Evolutionary conservation across 257 asterid genomes (phyloP).

Genomic region (Echites panduratus): DNA sequence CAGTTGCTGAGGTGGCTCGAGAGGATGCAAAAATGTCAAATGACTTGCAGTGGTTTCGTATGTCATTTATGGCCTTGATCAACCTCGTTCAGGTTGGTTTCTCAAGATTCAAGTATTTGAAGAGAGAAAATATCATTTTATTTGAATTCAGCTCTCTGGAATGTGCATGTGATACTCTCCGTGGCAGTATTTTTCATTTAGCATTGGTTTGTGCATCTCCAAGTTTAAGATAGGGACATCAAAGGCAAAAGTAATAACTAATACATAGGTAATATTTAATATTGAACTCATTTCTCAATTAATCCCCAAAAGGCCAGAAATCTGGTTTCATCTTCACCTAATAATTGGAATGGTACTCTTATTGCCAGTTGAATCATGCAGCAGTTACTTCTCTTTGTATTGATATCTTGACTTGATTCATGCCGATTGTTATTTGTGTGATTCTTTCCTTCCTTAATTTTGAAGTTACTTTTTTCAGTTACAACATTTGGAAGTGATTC

Average conservation of each 20-base stretch:
- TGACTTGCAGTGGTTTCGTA: constrained; percentile 65
- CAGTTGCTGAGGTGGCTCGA: constrained; percentile 56
- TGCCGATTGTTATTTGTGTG: not conserved
- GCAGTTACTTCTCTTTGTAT: no score
- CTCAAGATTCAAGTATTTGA: not conserved
- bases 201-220: not conserved
- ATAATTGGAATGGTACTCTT: not conserved
- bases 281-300: not conserved
- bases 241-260: not conserved
- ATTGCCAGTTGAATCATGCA: not conserved
- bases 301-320: not conserved
- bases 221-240: not conserved
- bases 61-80: constrained; percentile 69
- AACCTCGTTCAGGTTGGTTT: constrained; percentile 73
- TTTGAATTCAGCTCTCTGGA: not conserved
- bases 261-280: not conserved
- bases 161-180: not conserved
- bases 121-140: not conserved
- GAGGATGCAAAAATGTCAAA: constrained; percentile 45
- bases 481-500: constrained; percentile 63
- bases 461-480: constrained; percentile 38
- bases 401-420: not conserved
- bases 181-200: not conserved
- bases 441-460: constrained; percentile 12
- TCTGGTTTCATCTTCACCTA: not conserved